Conservation (phyloP, 116 monocot species). For the Dioscorea cayenensis region DNA sequence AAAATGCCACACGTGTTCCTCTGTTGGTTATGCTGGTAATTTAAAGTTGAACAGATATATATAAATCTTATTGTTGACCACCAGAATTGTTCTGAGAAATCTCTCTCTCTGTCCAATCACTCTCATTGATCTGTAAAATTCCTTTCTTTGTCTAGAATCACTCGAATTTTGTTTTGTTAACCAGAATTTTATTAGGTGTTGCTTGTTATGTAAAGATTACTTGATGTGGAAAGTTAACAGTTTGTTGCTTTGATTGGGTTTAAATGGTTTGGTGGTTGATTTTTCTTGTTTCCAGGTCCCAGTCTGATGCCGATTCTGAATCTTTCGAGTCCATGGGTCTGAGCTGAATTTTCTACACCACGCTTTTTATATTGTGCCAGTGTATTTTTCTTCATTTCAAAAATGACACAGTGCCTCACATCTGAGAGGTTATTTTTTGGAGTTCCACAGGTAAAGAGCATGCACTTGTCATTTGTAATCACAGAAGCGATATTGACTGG, state of each 20-base stretch:
- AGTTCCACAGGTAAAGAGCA: conserved; percentile 77
- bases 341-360: neutral
- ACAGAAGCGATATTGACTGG: conserved; percentile 98
- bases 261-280: neutral
- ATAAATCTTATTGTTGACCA: too few species aligned
- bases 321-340: conserved; percentile 67
- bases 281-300: conserved; percentile 49
- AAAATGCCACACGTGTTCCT: too few species aligned
- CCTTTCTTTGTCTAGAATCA: too few species aligned
- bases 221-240: neutral
- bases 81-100: too few species aligned
- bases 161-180: too few species aligned
- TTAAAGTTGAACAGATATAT: too few species aligned
- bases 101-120: too few species aligned
- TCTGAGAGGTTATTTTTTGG: neutral
- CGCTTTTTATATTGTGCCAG: neutral
- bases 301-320: conserved; percentile 76
- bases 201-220: neutral
- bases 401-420: neutral
- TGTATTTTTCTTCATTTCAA: neutral
- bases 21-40: too few species aligned
- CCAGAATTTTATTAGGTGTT: too few species aligned
- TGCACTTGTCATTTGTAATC: conserved; percentile 87
- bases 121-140: too few species aligned
- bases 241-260: neutral